Conservation (phyloP, 768 basidiomycete genomes). For the Lyophyllum atratum region DNA sequence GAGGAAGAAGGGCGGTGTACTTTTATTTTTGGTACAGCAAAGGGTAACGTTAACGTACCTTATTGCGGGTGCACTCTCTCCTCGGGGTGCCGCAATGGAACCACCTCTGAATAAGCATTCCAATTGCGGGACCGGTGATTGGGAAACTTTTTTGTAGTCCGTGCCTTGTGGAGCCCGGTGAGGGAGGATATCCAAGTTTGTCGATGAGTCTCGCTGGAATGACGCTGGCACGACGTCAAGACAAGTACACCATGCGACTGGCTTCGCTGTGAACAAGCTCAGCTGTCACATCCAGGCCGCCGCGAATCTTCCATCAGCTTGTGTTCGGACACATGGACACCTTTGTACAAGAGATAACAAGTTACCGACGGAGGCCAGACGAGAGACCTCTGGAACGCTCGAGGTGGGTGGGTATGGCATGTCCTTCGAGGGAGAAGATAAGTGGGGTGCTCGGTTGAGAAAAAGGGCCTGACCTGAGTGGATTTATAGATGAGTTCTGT, state of each 20-base stretch:
- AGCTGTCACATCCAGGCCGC: not conserved
- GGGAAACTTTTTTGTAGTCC: not conserved
- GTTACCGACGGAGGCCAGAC: not conserved
- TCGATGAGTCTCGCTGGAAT: not conserved
- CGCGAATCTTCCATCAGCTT: not conserved
- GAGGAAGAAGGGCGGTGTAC: not conserved
- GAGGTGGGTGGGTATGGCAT: not conserved
- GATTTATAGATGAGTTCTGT: not conserved
- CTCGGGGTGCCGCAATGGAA: conserved; percentile 7
- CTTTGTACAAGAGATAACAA: not conserved
- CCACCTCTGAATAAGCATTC: not conserved
- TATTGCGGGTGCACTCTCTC: not conserved
- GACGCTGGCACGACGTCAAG: conserved; percentile 1
- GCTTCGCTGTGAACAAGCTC: not conserved
- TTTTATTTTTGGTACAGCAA: not conserved
- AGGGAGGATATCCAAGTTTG: not conserved
- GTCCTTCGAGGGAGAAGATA: not conserved
- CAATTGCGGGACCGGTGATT: conserved; percentile 13
- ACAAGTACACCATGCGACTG: conserved; percentile 2
- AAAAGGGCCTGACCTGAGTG: not conserved
- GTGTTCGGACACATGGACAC: not conserved
- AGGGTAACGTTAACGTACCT: not conserved
- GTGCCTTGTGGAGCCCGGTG: conserved; percentile 5
- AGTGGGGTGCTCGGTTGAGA: not conserved
- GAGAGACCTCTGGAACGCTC: too few relatives aligned